These are phyloP conservation scores for Pezicula radicicola DNA, from an alignment of 2,329 filamentous ascomycete species.

Conservation along the genomic window DNA sequence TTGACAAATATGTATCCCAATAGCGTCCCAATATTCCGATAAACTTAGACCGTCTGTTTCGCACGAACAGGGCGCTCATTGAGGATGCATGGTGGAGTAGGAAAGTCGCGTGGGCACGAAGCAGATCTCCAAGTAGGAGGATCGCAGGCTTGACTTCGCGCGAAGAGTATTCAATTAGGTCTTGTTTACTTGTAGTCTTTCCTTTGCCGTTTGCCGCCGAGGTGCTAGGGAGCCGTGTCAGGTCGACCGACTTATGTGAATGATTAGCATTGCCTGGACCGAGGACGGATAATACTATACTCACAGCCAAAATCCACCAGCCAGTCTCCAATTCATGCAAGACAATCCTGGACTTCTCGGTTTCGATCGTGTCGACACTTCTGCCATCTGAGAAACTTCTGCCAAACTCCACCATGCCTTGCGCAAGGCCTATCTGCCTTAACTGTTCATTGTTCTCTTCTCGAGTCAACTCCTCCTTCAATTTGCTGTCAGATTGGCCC, in stretches of 20 bases:
- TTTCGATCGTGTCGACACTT: conserved; percentile 82
- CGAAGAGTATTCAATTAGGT: conserved; percentile 73
- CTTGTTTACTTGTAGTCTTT: conserved; percentile 16
- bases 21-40: conserved; percentile 71
- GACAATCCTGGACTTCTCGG: conserved; percentile 81
- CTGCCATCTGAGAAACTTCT: conserved; percentile 79
- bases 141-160: conserved; percentile 83
- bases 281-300: conserved; percentile 38
- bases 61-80: conserved; percentile 66
- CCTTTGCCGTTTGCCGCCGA: conserved; percentile 34
- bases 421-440: conserved; percentile 90
- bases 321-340: conserved; percentile 82
- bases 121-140: conserved; percentile 75
- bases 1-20: conserved; percentile 68
- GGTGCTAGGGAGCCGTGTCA: conserved; percentile 69
- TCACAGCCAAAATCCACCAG: conserved; percentile 94
- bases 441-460: conserved; percentile 82
- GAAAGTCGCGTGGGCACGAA: conserved; percentile 80
- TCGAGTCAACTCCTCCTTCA: conserved; percentile 32
- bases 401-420: conserved; percentile 94
- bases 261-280: conserved; percentile 10
- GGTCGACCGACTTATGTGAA: conserved; percentile 61
- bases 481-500: conserved; percentile 8
- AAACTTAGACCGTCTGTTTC: conserved; percentile 65
- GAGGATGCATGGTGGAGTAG: conserved; percentile 82